Evolutionary conservation across 1,284 basidiomycete genomes (phyloP).

Genomic region (Inonotus obliquus): DNA sequence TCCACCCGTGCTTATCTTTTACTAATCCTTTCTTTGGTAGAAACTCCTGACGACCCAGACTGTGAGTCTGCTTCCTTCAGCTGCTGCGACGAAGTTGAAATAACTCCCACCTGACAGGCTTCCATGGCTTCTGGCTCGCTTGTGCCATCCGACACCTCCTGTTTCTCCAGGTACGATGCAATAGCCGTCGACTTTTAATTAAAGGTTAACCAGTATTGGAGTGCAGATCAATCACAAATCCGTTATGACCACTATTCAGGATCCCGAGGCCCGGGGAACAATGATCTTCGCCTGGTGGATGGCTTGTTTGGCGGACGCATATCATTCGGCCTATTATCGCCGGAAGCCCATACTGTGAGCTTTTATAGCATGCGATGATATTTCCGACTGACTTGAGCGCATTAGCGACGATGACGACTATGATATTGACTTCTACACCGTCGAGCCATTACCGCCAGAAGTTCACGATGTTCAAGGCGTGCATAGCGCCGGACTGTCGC

Average conservation of each 20-base stretch:
- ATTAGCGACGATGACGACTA: conserved; percentile 58
- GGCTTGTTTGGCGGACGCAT: conserved; percentile 56
- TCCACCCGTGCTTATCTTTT: not conserved
- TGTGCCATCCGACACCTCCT: conserved; percentile 72
- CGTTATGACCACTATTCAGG: conserved; percentile 61
- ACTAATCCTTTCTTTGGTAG: conserved; percentile 33
- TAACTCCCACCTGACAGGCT: conserved; percentile 41
- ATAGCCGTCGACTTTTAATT: not conserved
- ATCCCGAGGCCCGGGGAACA: conserved; percentile 67
- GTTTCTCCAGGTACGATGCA: conserved; percentile 58
- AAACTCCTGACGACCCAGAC: conserved; percentile 61
- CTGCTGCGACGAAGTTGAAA: not conserved
- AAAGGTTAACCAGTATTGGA: not conserved
- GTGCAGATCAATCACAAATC: conserved; percentile 75
- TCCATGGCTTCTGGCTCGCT: conserved; percentile 76
- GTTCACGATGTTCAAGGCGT: conserved; percentile 33
- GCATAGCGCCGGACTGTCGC: conserved; percentile 49
- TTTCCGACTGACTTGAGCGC: conserved; percentile 38
- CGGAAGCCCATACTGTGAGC: conserved; percentile 61
- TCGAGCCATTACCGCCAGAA: conserved; percentile 53
- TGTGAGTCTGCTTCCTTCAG: conserved; percentile 35
- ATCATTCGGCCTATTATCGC: conserved; percentile 55
- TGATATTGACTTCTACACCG: conserved; percentile 77
- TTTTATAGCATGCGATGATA: conserved; percentile 32
- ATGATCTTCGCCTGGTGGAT: conserved; percentile 86